Base-by-base conservation (phyloP, 345 rosid genomes). In the Populus ilicifolia region DNA sequence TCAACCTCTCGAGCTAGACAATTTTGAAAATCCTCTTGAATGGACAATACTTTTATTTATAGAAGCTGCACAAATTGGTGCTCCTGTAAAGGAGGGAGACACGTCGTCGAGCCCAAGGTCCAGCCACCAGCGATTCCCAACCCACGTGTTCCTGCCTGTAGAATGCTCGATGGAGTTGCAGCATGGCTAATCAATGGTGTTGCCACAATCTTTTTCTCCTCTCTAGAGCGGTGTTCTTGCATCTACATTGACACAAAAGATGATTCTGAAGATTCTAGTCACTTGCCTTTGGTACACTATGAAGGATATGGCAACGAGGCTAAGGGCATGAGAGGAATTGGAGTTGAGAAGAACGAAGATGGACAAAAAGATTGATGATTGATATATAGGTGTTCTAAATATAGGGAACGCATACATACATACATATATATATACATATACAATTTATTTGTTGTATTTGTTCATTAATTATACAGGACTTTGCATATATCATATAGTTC, bases 221-320 rank as follows among this genome's bases (percentile, higher is more conserved):
- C 90, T 41, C 77, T 89, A 11, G 79, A 79, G 39, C 61, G 79
- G 23, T 89, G 88, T 77, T 65, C 76, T 62, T 87, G 92, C 84
- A 17, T 87, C 52, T 16, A 29, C 12, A 46, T 85, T 6, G 80
- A 78, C 70, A 87, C 92, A 27, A 75, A 41, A 41, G 44, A 41
- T 41, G 44, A 41, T 41, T 41, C 13, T 10, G 17, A 61, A 39
- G 21, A 65, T 29, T 12, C n/a, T 67, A 36, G 16, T 41, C 44
- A 41, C 44, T 41, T 41, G 44, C 12, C 2, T 41, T 41, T 41
- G 11, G 11, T 41, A 41, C 44, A 41, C 44, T 41, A 10, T 41
- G 44, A 41, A 41, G 44, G 44, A 41, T 10, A 41, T 11, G 44
- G 44, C 44, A 10, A 41, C 44, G 44, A 41, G 44, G 44, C 44